Percentiles rank a stretch among this genome's conserved stretches.
Evolutionary conservation across 2,329 filamentous ascomycete genomes (phyloP).

Genomic region (Fusarium luffae): DNA sequence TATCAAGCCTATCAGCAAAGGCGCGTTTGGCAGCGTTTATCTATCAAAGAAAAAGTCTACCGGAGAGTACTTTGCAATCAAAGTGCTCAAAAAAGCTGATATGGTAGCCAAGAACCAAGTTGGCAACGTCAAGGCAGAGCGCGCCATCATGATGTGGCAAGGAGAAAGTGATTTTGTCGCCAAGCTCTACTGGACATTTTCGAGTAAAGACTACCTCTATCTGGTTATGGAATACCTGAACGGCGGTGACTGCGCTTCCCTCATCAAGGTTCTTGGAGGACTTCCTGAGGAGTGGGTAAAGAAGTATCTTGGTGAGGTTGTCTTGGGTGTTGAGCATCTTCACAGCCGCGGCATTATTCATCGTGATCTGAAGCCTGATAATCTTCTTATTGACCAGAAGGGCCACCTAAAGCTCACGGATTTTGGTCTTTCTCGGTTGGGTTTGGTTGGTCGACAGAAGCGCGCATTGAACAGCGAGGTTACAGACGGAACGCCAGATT

Average conservation of each 20-base stretch:
- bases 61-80: constrained; percentile 98
- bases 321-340: constrained; percentile 95
- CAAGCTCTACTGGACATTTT: constrained; percentile 99
- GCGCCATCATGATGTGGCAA: constrained; percentile 99
- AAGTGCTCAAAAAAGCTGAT: constrained; percentile 98
- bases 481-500: constrained; percentile 87
- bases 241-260: constrained; percentile 93
- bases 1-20: constrained; percentile 99
- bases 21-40: constrained; percentile 97
- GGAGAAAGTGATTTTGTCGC: constrained; percentile 99
- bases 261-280: constrained; percentile 93
- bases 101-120: constrained; percentile 99
- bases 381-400: constrained; percentile 95
- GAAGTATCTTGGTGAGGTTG: constrained; percentile 95
- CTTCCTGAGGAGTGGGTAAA: constrained; percentile 97
- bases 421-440: constrained; percentile 97
- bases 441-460: constrained; percentile 95
- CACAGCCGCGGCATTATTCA: constrained; percentile 96
- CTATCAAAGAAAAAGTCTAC: constrained; percentile 98
- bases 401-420: constrained; percentile 97
- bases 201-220: constrained; percentile 98
- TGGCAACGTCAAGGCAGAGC: constrained; percentile 97
- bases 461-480: constrained; percentile 81
- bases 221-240: constrained; percentile 99
- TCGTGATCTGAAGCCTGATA: constrained; percentile 96